Evolutionary conservation across 441 rosid species (phyloP).

Genomic region (Rhodomyrtus psidioides): DNA sequence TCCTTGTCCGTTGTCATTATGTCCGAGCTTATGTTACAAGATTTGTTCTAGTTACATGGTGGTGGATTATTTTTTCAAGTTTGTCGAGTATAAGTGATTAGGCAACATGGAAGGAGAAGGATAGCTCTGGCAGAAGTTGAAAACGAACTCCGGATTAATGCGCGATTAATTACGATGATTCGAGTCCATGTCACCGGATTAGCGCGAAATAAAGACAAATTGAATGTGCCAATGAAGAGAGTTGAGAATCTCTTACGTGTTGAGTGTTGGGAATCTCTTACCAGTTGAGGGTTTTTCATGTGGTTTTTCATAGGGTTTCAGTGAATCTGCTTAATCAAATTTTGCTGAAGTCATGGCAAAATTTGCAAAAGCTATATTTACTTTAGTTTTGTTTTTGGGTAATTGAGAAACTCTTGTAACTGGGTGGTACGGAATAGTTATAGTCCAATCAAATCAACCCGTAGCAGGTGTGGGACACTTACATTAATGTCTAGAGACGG

Average conservation of each 20-base stretch:
- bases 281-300: not conserved
- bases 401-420: not conserved
- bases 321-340: not conserved
- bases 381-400: not conserved
- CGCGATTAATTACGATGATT: not conserved
- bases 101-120: not conserved
- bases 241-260: not conserved
- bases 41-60: not conserved
- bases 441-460: accelerated
- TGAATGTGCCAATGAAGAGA: too few species aligned
- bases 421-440: not conserved
- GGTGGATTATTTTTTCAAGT: not conserved
- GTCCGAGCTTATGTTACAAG: not conserved
- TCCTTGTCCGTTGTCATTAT: not conserved
- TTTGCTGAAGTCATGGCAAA: not conserved
- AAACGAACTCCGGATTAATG: not conserved
- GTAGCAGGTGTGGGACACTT: not conserved
- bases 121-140: not conserved
- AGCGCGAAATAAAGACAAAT: not conserved
- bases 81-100: not conserved
- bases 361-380: not conserved
- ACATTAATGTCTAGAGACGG: not conserved
- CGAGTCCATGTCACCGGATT: not conserved
- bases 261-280: not conserved
- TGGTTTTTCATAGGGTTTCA: not conserved